A percentile compares a stretch with the other conserved stretches of the same genome.
These are phyloP conservation scores for Kalaharituber pfeilii DNA, from an alignment of 2,329 filamentous ascomycete species.

Conservation along the genomic window DNA sequence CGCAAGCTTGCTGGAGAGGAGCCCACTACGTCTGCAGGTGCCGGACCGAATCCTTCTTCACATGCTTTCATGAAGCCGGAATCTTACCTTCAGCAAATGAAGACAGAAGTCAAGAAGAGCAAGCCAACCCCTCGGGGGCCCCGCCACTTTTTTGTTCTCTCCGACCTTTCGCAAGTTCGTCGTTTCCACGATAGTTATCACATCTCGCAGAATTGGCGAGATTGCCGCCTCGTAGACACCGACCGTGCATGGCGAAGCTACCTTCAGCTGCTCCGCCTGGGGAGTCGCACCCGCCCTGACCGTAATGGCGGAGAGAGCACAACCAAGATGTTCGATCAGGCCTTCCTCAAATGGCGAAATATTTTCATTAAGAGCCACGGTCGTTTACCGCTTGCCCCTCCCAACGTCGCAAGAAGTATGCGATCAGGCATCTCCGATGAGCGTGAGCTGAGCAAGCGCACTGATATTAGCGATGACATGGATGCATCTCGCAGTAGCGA, in stretches of 20 bases:
- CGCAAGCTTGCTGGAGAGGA: not conserved
- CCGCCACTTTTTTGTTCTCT: not conserved
- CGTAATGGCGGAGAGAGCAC: not conserved
- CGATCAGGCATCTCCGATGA: too few species aligned
- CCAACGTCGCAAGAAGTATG: not conserved
- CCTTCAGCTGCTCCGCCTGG: constrained; percentile 2
- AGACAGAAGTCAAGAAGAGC: not conserved
- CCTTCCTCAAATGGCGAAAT: not conserved
- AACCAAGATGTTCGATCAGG: not conserved
- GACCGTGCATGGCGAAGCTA: constrained; percentile 6
- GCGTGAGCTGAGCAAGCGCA: not conserved
- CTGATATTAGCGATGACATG: not conserved
- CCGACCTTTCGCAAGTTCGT: not conserved
- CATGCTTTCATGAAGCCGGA: not conserved
- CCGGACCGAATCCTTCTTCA: not conserved
- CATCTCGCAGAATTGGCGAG: not conserved
- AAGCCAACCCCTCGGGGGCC: not conserved
- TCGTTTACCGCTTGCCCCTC: not conserved
- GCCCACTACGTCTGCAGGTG: not conserved
- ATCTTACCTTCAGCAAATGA: not conserved
- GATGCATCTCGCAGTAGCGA: not conserved
- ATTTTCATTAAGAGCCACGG: not conserved
- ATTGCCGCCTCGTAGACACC: constrained; percentile 3
- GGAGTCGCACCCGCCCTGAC: not conserved
- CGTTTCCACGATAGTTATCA: not conserved